These are phyloP conservation scores for Solanum chilense DNA, from an alignment of 257 asterid species.

Conservation along the genomic window DNA sequence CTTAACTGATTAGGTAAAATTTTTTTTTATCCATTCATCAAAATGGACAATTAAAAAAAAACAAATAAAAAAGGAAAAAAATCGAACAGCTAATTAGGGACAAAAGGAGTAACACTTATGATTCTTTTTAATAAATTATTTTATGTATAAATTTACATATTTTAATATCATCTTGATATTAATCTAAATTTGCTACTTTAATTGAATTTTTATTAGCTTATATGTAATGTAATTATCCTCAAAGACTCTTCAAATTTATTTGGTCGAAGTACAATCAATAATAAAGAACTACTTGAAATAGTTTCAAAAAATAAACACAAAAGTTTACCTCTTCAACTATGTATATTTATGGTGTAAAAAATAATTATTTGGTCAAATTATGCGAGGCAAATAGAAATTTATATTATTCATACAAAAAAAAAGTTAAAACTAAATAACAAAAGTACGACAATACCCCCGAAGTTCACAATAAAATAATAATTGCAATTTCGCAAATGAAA, in stretches of 20 bases:
- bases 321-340: neutral
- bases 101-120: accelerated
- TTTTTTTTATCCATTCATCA: too few species aligned
- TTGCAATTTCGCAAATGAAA: accelerated
- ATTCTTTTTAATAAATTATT: too few species aligned
- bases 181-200: neutral
- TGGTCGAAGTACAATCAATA: neutral
- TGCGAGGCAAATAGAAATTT: neutral
- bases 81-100: neutral
- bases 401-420: neutral
- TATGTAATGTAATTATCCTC: neutral
- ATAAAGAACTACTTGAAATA: neutral
- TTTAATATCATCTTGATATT: neutral
- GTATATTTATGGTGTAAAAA: too few species aligned
- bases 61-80: too few species aligned
- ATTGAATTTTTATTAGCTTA: neutral
- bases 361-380: neutral
- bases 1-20: too few species aligned
- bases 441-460: neutral
- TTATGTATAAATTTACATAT: neutral
- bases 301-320: neutral
- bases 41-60: neutral
- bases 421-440: neutral
- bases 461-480: neutral
- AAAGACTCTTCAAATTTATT: neutral